A percentile compares a stretch with the other conserved stretches of the same genome.
Conservation (phyloP, 2,329 filamentous ascomycete genomes). For the Blumeria hordei region DNA sequence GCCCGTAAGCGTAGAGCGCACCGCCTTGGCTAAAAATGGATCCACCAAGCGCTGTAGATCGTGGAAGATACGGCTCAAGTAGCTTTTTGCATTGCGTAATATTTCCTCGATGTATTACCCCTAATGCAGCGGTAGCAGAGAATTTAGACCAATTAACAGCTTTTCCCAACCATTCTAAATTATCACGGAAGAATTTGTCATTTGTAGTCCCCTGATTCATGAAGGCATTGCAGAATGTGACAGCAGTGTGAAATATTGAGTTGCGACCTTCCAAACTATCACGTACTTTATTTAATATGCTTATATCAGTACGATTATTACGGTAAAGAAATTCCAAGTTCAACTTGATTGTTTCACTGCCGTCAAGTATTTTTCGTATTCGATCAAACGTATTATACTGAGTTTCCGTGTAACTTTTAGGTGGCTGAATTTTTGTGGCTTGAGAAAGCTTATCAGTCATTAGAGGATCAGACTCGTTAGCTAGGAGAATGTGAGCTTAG, state of each 20-base stretch:
- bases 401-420: constrained; percentile 20
- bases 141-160: constrained; percentile 99
- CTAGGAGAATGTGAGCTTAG: constrained; percentile 4
- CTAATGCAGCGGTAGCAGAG: constrained; percentile 82
- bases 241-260: constrained; percentile 93
- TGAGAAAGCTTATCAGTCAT: constrained; percentile 26
- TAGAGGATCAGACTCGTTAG: constrained; percentile 26
- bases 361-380: constrained; percentile 49
- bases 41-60: constrained; percentile 48
- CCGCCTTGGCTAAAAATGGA: constrained; percentile 93
- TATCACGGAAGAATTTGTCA: constrained; percentile 96
- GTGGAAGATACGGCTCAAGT: constrained; percentile 79
- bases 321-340: constrained; percentile 93
- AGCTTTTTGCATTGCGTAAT: constrained; percentile 81
- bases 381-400: constrained; percentile 33
- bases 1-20: constrained; percentile 78
- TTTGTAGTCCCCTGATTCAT: constrained; percentile 98
- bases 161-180: constrained; percentile 92
- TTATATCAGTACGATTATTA: constrained; percentile 79
- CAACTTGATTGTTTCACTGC: constrained; percentile 78
- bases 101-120: constrained; percentile 92
- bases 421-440: constrained; percentile 10
- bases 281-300: constrained; percentile 84
- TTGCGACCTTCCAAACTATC: constrained; percentile 90
- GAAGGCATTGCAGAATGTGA: constrained; percentile 94